Conservation (phyloP, 2,329 filamentous ascomycete species). For the Pseudovirgaria hyperparasitica region DNA sequence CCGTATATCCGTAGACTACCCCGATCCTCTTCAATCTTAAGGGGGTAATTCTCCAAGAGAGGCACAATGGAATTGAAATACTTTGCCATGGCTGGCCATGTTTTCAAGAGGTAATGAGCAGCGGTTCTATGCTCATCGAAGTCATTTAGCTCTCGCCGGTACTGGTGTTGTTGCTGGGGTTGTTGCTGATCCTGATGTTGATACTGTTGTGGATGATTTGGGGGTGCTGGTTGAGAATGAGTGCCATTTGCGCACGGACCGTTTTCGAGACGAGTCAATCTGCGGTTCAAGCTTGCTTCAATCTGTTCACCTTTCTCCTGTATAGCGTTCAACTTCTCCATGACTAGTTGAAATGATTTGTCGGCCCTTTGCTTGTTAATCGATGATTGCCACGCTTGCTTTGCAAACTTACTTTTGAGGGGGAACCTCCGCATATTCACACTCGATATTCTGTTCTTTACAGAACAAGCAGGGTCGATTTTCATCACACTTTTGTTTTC, state of each 20-base stretch:
- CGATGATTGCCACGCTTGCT: conserved; percentile 1
- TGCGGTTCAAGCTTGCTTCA: conserved; percentile 16
- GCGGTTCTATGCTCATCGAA: conserved; percentile 80
- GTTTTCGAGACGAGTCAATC: conserved; percentile 21
- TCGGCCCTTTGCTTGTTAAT: conserved; percentile 10
- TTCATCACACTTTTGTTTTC: conserved; percentile 31
- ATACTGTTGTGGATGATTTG: conserved; percentile 18
- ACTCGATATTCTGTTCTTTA: conserved; percentile 71
- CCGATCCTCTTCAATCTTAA: conserved; percentile 59
- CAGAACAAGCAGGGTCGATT: conserved; percentile 44
- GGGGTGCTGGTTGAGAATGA: too few species aligned
- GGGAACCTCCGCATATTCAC: conserved; percentile 81
- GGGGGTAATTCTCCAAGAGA: conserved; percentile 61
- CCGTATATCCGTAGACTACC: conserved; percentile 67
- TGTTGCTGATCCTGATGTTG: conserved; percentile 6
- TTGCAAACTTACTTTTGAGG: conserved; percentile 63
- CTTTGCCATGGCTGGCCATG: conserved; percentile 41
- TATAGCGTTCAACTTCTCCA: conserved; percentile 34
- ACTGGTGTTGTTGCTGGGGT: conserved; percentile 8
- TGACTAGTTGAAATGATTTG: conserved; percentile 37
- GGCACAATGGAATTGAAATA: conserved; percentile 41
- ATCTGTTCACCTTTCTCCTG: conserved; percentile 19
- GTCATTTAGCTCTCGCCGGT: conserved; percentile 44
- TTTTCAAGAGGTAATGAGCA: conserved; percentile 65
- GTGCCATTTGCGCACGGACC: conserved; percentile 3